Percentiles rank a stretch among this genome's conserved stretches.
phyloP scores from a whole-genome alignment of 305 asterid genomes.

The Euphrasia arctica region DNA sequence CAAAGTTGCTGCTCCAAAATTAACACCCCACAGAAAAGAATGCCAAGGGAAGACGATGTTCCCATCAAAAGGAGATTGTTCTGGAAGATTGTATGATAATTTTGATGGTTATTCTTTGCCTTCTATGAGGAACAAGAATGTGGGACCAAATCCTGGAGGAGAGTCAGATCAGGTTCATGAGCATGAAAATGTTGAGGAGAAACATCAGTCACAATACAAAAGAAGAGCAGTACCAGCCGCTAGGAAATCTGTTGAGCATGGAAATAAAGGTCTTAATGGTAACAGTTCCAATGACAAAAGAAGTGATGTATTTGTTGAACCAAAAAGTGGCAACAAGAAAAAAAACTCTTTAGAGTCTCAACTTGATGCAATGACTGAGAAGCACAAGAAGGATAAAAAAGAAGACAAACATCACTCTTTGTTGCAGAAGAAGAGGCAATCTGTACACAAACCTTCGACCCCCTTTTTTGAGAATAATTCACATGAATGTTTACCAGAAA shows the following conservation, averaged over 20 bases:
- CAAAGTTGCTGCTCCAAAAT: constrained; percentile 35
- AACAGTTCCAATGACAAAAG: constrained; percentile 38
- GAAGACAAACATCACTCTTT: constrained; percentile 35
- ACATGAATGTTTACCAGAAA: constrained; percentile 37
- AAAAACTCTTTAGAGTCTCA: constrained; percentile 30
- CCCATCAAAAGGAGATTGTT: constrained; percentile 39
- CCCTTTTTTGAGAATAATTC: constrained; percentile 38
- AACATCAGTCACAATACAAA: constrained; percentile 38
- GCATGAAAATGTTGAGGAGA: constrained; percentile 36
- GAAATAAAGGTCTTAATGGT: constrained; percentile 33
- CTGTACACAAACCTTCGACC: constrained; percentile 32
- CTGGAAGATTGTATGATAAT: constrained; percentile 40
- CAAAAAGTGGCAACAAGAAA: constrained; percentile 37
- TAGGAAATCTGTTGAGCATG: constrained; percentile 34
- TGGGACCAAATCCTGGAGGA: constrained; percentile 33
- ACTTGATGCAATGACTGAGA: constrained; percentile 35
- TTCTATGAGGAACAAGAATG: constrained; percentile 41
- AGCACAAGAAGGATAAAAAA: constrained; percentile 40
- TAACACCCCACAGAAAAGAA: constrained; percentile 35
- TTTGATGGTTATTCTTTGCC: constrained; percentile 38
- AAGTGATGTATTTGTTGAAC: constrained; percentile 35
- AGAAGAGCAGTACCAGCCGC: constrained; percentile 33
- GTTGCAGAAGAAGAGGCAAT: constrained; percentile 36
- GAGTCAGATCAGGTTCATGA: constrained; percentile 31
- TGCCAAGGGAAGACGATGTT: constrained; percentile 35